A percentile compares a stretch with the other conserved stretches of the same genome.
phyloP scores from a whole-genome alignment of 345 rosid genomes.

The Brassica nigra region DNA sequence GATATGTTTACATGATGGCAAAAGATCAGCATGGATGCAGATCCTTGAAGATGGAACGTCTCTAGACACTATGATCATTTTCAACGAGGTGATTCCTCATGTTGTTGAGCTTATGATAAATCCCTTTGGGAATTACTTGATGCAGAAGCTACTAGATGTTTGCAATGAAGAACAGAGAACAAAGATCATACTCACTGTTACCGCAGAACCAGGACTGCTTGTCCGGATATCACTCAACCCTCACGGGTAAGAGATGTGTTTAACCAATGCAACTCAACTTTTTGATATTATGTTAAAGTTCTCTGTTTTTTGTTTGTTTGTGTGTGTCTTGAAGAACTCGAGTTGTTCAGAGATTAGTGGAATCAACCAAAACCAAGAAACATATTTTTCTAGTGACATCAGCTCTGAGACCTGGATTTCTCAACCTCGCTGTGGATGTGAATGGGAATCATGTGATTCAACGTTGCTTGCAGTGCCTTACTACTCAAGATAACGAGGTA shows the following conservation, averaged over 20 bases:
- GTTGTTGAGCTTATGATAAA: slow-evolving; percentile 54
- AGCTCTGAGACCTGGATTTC: slow-evolving; percentile 59
- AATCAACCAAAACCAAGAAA: slow-evolving; percentile 56
- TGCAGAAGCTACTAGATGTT: slow-evolving; percentile 53
- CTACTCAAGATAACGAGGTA: slow-evolving; percentile 59
- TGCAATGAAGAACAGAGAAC: slow-evolving; percentile 56
- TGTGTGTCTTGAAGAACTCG: slow-evolving; percentile 47
- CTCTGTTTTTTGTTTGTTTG: neutral
- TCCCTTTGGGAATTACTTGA: slow-evolving; percentile 61
- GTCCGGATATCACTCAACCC: slow-evolving; percentile 43
- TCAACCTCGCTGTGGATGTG: slow-evolving; percentile 54
- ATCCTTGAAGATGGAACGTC: slow-evolving; percentile 46
- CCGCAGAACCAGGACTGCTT: slow-evolving; percentile 46
- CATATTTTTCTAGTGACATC: slow-evolving; percentile 51
- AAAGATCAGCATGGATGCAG: slow-evolving; percentile 58
- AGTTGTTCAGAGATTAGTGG: slow-evolving; percentile 61
- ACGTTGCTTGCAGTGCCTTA: slow-evolving; percentile 65
- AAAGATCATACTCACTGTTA: slow-evolving; percentile 44
- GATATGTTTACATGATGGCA: slow-evolving; percentile 47
- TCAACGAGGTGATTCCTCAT: slow-evolving; percentile 50
- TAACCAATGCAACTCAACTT: neutral
- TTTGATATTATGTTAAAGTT: neutral
- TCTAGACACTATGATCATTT: slow-evolving; percentile 44
- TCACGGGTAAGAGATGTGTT: slow-evolving; percentile 45
- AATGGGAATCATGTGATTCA: slow-evolving; percentile 75